Evolutionary conservation across 768 basidiomycete genomes (phyloP), one percentile per base, ranked within the genome.

Genomic region (Pleurotus cornucopiae): DNA sequence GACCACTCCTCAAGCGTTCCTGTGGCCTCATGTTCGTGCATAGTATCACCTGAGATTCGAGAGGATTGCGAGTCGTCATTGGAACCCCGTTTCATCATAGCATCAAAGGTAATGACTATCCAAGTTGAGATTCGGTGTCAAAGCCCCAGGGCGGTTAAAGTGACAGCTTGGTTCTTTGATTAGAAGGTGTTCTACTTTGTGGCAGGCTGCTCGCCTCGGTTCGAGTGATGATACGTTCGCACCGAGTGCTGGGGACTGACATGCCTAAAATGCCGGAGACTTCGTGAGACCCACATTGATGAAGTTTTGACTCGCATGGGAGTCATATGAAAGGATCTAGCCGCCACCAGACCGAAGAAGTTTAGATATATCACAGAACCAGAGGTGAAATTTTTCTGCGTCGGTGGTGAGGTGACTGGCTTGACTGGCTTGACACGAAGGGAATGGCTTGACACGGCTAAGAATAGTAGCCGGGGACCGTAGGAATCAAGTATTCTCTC

Each of bases 1-100:
- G 30, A 34, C 30, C 30, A 11, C 30, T 34, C 11, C 30, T 34
- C 30, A 34, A 34, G 30, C 30, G 30, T 34, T 34, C 30, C 30
- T 34, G 30, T 11, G 30, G 30, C 30, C 30, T 34, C 30, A 34
- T 34, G 30, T 34, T 34, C 30, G 30, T 34, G 30, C 11, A 11
- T 34, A 34, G 9, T 34, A 34, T 34, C 30, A 34, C 43, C 43
- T 34, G 14, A 49, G 23, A 37, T 14, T 34, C 38, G 12, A 18
- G 23, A 9, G 18, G 39, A 53, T 53, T 39, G 51, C 6, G 37
- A 53, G 21, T 14, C 34, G 41, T 34, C n/a, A 41, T 53, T 23
- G 41, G 39, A 18, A 53, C 51, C 51, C 38, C 39, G 51, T 53
- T 53, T 53, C 51, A 53, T 53, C 51, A 53, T 41, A 53, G 23